These are phyloP conservation scores for Phytophthora foliorum DNA, from an alignment of 352 stramenopile species.

Conservation along the genomic window DNA sequence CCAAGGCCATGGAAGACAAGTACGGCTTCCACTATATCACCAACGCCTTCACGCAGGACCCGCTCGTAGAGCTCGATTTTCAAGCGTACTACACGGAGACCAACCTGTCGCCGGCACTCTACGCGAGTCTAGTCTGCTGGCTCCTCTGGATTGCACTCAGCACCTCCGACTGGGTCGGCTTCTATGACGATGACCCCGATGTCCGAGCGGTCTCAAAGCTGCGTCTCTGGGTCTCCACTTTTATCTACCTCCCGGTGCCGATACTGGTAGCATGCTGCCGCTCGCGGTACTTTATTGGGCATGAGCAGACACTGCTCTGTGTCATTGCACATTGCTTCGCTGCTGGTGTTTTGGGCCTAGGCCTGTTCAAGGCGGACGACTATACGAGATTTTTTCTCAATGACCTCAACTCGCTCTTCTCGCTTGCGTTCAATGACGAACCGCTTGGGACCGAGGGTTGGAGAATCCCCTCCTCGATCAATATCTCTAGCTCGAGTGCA, in stretches of 20 bases:
- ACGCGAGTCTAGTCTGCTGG: constrained; percentile 70
- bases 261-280: constrained; percentile 63
- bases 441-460: not conserved
- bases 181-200: constrained; percentile 51
- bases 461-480: not conserved
- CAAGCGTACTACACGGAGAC: constrained; percentile 83
- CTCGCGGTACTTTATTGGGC: constrained; percentile 57
- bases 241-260: constrained; percentile 73
- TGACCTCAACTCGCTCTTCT: constrained; percentile 61
- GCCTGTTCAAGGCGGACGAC: constrained; percentile 50
- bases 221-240: constrained; percentile 53
- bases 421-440: constrained; percentile 40
- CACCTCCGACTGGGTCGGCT: constrained; percentile 45
- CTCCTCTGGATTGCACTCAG: constrained; percentile 62
- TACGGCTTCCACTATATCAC: constrained; percentile 89
- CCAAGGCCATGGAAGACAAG: constrained; percentile 76
- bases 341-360: constrained; percentile 53
- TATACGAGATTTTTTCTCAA: constrained; percentile 61
- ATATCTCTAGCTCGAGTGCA: not conserved
- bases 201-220: constrained; percentile 40
- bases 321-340: constrained; percentile 79
- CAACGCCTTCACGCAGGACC: constrained; percentile 71
- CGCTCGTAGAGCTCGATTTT: constrained; percentile 79
- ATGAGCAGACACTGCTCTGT: constrained; percentile 72
- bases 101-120: constrained; percentile 68